A percentile compares a stretch with the other conserved stretches of the same genome.
phyloP scores from a whole-genome alignment of 2,329 filamentous ascomycete species.

The Clarireedia hainanense region DNA sequence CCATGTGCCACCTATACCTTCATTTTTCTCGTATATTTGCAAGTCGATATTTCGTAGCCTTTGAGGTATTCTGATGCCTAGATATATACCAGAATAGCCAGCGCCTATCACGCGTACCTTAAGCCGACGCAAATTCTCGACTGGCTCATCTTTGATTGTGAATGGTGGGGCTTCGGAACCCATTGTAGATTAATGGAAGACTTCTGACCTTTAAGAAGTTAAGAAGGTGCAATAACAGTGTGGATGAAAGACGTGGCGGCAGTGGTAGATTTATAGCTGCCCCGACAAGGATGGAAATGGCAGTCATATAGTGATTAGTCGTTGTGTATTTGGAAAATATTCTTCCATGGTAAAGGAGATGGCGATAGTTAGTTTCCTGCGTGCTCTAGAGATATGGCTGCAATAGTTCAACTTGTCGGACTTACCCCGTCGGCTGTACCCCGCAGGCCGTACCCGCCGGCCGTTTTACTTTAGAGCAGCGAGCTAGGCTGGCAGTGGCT shows the following conservation, averaged over 20 bases:
- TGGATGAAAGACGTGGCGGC: not conserved
- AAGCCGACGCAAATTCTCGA: constrained; percentile 23
- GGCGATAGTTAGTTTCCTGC: too few species aligned
- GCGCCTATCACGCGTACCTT: constrained; percentile 28
- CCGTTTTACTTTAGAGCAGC: too few species aligned
- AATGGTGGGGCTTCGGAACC: constrained; percentile 6
- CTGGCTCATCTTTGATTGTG: constrained; percentile 21
- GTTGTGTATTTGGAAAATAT: too few species aligned
- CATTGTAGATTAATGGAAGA: not conserved
- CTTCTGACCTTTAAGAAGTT: not conserved
- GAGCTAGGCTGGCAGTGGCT: too few species aligned
- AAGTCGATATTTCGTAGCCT: constrained; percentile 24
- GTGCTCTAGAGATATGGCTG: too few species aligned
- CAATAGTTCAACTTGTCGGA: too few species aligned
- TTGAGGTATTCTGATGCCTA: constrained; percentile 27
- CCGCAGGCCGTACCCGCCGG: too few species aligned
- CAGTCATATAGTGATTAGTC: too few species aligned
- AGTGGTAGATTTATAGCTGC: too few species aligned
- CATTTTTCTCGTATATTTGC: constrained; percentile 47
- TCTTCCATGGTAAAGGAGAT: too few species aligned
- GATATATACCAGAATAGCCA: constrained; percentile 28
- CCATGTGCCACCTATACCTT: constrained; percentile 45
- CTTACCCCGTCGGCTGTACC: too few species aligned
- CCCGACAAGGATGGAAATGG: too few species aligned
- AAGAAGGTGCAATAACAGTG: not conserved